Evolutionary conservation across 345 rosid genomes (phyloP).

Genomic region (Arabidopsis suecica): DNA sequence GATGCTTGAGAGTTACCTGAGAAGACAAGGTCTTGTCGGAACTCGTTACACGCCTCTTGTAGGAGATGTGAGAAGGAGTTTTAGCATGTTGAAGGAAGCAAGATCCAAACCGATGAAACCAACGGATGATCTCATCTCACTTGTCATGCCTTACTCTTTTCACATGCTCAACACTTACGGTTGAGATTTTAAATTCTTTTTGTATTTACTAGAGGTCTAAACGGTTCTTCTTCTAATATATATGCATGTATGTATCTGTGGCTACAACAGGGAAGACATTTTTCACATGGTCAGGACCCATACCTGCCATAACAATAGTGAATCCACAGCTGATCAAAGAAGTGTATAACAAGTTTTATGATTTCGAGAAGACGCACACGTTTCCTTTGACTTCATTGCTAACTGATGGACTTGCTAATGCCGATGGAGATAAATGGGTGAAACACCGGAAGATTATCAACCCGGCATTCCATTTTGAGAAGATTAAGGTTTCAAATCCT

Average conservation of each 20-base stretch:
- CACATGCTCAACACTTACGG: constrained; percentile 40
- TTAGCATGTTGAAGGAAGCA: constrained; percentile 37
- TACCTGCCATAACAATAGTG: constrained; percentile 48
- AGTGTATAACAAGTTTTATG: constrained; percentile 41
- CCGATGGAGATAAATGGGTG: constrained; percentile 53
- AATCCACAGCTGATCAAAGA: constrained; percentile 52
- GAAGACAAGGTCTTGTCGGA: constrained; percentile 46
- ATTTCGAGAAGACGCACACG: constrained; percentile 42
- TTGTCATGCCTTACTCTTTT: constrained; percentile 33
- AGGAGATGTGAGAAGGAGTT: constrained; percentile 40
- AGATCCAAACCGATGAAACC: constrained; percentile 37
- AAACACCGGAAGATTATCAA: constrained; percentile 51
- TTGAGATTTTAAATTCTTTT: neutral
- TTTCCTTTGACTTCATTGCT: constrained; percentile 37
- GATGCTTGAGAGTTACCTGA: constrained; percentile 45
- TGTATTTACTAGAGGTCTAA: neutral
- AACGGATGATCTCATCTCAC: constrained; percentile 39
- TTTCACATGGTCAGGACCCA: constrained; percentile 56
- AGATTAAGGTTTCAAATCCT: constrained; percentile 45
- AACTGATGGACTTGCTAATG: constrained; percentile 38
- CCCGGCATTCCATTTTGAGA: constrained; percentile 52
- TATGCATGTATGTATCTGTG: neutral
- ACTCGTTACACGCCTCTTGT: constrained; percentile 40
- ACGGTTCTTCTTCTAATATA: constrained; percentile 7
- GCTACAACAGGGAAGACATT: constrained; percentile 49